Evolutionary conservation across 805 yeast genomes (phyloP), one percentile per base, ranked within the genome.

Genomic region (Ogataea paradorogensis): DNA sequence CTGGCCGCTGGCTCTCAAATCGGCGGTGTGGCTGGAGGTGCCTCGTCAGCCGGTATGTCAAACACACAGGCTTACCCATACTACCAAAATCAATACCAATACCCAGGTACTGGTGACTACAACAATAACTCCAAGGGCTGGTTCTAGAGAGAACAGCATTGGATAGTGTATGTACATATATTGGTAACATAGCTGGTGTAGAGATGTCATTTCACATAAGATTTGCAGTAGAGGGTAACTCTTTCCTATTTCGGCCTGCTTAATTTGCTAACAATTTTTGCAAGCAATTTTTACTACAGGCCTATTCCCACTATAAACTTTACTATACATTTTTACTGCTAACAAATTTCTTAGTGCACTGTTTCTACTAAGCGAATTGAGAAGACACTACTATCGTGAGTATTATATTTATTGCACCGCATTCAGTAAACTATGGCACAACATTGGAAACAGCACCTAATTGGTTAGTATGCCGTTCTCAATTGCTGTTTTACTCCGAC

Each of bases 61-160:
- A 43, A 38, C 22, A 38, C 49, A 15, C 37, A 40, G n/a, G 46
- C 53, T 28, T 51, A 53, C 36, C 50, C 53, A 30, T 53, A 53
- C 42, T 52, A 54, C 39, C 53, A 54, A 37, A 51, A 45, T 34
- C 55, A 53, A 36, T 47, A 47, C 45, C 55, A 51, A 35, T 51
- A 48, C 28, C 51, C 48, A 16, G 51, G 51, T 15, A 33, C 48
- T 33, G 44, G 39, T 24, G 56, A 51, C 24, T 51, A 46, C 44
- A 47, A 43, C 33, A 47, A 44, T 43, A 45, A 43, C 32, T 43
- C 56, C 28, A 51, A 52, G 48, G 53, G 52, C 30, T 53, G 58
- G 58, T 53, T 53, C 42, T 53, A 39, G 21, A 13, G 22, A 14
- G 27, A 27, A 13, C 33, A 15, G 31, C 26, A 14, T 18, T 37